Evolutionary conservation across 1,139 yeast species (phyloP), one percentile per base, ranked within the genome.

Genomic region (Debaryomycetaceae sp.): DNA sequence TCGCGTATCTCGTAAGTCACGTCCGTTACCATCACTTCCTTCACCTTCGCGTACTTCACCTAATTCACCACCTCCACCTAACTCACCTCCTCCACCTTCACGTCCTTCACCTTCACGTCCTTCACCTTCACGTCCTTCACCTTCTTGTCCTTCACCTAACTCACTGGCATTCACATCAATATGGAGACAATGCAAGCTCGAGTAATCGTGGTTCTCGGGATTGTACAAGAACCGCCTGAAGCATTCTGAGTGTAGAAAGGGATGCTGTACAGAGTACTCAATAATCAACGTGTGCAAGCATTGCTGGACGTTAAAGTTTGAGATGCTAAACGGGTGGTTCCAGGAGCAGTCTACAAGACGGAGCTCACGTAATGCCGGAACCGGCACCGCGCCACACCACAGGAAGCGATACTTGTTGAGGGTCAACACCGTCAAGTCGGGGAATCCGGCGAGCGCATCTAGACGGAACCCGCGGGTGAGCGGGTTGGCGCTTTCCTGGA

Each of bases 311-410:
- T 61, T 61, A 40, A 64, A 62, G 27, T 50, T 53, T 4, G 50
- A 37, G 10, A 60, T 37, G 7, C 51, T 40, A 34, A 63, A 64
- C 1, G 70, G 70, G 29, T 58, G 63, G 29, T 58, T 66, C 70
- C 70, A 64, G 1, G 62, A 51, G 41, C 70, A 64, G 37, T 62
- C 53, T 7, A 40, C 34, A 5, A 64, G 40, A 3, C 38, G 26
- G 12, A 62, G 28, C 27, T 8, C 8, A 6, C 18, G 26, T 5
- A 24, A 12, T 16, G 18, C 18, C 18, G 26, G 18, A 13, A 8
- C 30, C 36, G 25, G 35, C 39, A 12, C 30, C 27, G 20, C 32
- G 25, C 11, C 35, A 30, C 44, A 55, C 61, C 58, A 60, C 38
- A 52, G 49, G 35, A 57, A 49, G 37, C 58, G 55, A 37, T 59